Conservation (phyloP, 2,329 filamentous ascomycete genomes). For the Talaromyces piceae region DNA sequence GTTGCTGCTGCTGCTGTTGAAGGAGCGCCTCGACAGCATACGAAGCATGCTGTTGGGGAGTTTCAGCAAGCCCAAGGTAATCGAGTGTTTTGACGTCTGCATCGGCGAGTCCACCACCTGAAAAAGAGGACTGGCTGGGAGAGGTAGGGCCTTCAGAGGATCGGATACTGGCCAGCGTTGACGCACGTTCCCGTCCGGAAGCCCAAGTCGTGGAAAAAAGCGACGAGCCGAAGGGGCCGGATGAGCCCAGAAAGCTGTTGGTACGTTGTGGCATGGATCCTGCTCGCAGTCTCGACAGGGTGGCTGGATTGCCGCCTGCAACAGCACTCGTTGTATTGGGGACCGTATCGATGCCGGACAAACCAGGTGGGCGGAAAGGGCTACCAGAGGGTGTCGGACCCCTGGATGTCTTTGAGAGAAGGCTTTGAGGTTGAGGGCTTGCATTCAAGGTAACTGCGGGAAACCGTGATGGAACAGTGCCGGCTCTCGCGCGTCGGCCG, state of each 20-base stretch:
- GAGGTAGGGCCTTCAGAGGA: constrained; percentile 83
- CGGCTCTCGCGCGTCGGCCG: constrained; percentile 75
- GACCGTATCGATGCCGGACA: constrained; percentile 34
- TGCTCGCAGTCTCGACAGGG: constrained; percentile 78
- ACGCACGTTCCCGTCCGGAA: constrained; percentile 69
- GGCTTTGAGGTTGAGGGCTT: constrained; percentile 49
- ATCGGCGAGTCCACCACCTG: constrained; percentile 74
- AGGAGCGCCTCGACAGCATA: constrained; percentile 47
- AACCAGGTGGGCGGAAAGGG: constrained; percentile 64
- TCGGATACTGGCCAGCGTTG: constrained; percentile 81
- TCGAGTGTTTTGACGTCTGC: constrained; percentile 89
- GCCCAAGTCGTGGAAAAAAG: constrained; percentile 86
- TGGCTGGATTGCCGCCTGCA: constrained; percentile 55
- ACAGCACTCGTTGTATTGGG: constrained; percentile 35
- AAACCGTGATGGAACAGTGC: constrained; percentile 92
- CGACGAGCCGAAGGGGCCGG: constrained; percentile 73
- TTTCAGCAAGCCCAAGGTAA: constrained; percentile 90
- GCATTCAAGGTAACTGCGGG: constrained; percentile 62
- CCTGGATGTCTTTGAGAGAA: constrained; percentile 70
- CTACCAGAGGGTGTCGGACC: constrained; percentile 73
- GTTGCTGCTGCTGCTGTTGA: constrained; percentile 41
- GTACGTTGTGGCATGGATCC: constrained; percentile 90
- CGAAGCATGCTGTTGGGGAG: constrained; percentile 71
- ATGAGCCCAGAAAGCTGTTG: constrained; percentile 51
- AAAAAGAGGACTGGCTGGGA: constrained; percentile 78